Conservation (phyloP, 2,329 filamentous ascomycete species). For the Colletotrichum liaoningense region DNA sequence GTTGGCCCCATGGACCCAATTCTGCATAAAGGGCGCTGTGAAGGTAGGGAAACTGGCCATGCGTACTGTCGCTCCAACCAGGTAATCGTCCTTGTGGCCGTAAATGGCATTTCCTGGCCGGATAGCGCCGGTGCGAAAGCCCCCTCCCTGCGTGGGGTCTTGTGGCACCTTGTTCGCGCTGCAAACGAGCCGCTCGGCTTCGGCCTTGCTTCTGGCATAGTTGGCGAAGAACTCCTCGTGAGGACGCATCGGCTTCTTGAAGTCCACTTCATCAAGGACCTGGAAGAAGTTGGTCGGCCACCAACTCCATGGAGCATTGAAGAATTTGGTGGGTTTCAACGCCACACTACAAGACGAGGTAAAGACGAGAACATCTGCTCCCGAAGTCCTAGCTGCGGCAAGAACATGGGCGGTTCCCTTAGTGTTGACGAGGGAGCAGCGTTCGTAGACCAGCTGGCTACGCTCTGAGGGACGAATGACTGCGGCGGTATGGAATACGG, state of each 20-base stretch:
- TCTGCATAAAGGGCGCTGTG: conserved; percentile 58
- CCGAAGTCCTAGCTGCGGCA: conserved; percentile 55
- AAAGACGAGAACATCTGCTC: conserved; percentile 62
- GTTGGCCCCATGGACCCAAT: conserved; percentile 62
- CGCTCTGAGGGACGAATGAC: conserved; percentile 64
- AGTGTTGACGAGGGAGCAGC: conserved; percentile 61
- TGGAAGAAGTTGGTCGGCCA: conserved; percentile 56
- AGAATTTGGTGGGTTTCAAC: conserved; percentile 54
- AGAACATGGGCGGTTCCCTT: conserved; percentile 61
- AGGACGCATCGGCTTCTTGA: conserved; percentile 49
- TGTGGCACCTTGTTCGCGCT: conserved; percentile 47
- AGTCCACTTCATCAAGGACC: conserved; percentile 57
- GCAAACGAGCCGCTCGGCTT: conserved; percentile 63
- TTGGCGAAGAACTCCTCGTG: conserved; percentile 59
- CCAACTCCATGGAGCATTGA: conserved; percentile 55
- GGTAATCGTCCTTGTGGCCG: conserved; percentile 56
- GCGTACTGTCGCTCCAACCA: conserved; percentile 53
- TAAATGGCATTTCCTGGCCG: conserved; percentile 66
- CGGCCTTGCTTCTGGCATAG: conserved; percentile 63
- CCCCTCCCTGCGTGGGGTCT: conserved; percentile 34
- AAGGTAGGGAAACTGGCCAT: conserved; percentile 53
- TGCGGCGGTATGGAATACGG: conserved; percentile 69
- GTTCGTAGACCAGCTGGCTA: conserved; percentile 54
- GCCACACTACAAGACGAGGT: conserved; percentile 62
- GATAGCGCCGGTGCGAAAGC: conserved; percentile 65